Conservation (phyloP, 805 yeast species). For the Clavispora santaluciae region DNA sequence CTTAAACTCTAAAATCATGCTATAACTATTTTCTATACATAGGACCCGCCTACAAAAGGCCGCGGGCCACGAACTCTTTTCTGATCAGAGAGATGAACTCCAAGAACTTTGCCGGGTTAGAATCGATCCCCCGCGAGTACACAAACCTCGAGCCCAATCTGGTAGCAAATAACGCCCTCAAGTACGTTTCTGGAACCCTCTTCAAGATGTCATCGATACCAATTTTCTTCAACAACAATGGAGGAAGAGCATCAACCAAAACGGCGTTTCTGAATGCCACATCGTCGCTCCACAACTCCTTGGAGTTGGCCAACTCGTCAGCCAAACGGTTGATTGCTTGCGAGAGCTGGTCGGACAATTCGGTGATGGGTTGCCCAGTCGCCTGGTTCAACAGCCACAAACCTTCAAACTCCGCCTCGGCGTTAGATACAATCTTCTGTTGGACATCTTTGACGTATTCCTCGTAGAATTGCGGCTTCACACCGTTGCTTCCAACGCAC, state of each 20-base stretch:
- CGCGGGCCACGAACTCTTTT: constrained; percentile 35
- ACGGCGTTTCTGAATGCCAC: constrained; percentile 69
- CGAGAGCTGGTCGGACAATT: constrained; percentile 78
- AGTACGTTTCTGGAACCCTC: constrained; percentile 83
- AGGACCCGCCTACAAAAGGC: constrained; percentile 20
- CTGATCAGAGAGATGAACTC: constrained; percentile 60
- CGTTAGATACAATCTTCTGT: constrained; percentile 67
- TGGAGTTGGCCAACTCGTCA: constrained; percentile 77
- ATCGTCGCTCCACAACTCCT: constrained; percentile 83
- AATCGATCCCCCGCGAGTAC: constrained; percentile 72
- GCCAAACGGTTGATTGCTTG: constrained; percentile 77
- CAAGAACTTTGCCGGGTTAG: constrained; percentile 74
- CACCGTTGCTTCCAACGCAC: constrained; percentile 57
- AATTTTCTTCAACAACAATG: constrained; percentile 57
- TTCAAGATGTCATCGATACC: constrained; percentile 64
- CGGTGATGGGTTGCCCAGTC: constrained; percentile 60
- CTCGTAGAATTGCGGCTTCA: constrained; percentile 69
- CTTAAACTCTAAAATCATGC: neutral
- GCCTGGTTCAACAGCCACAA: constrained; percentile 71
- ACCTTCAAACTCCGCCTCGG: constrained; percentile 78
- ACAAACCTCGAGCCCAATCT: constrained; percentile 81
- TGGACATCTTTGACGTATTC: constrained; percentile 86
- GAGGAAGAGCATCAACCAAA: constrained; percentile 73
- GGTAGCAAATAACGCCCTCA: constrained; percentile 85
- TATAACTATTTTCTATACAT: neutral